These are phyloP conservation scores for Colletotrichum caudatum DNA, from an alignment of 2,329 filamentous ascomycete species.

Conservation along the genomic window DNA sequence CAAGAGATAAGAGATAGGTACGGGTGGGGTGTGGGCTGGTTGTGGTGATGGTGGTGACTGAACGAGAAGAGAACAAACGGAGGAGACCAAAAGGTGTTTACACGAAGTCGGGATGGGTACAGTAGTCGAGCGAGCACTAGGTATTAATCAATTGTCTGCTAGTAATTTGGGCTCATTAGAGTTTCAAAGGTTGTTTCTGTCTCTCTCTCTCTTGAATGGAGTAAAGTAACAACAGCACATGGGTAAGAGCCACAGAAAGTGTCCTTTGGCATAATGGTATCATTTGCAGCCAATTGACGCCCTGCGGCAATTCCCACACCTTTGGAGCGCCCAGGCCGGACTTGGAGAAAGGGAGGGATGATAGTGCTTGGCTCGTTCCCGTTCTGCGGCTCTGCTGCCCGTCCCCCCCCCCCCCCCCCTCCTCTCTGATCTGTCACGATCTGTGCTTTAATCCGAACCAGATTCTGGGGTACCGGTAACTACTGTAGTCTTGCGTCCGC, in stretches of 20 bases:
- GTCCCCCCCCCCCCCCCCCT: no score
- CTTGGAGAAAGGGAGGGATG: conserved; percentile 10
- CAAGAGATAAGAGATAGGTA: conserved; percentile 30
- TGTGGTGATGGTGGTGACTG: not conserved
- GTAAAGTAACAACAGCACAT: conserved; percentile 22
- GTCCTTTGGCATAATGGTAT: conserved; percentile 24
- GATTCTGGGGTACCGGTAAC: conserved; percentile 26
- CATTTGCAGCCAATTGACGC: conserved; percentile 33
- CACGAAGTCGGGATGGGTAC: conserved; percentile 1
- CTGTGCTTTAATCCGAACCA: not conserved
- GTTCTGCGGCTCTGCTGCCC: conserved; percentile 13
- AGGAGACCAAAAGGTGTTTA: not conserved
- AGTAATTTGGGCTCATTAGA: not conserved
- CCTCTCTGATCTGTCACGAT: not conserved
- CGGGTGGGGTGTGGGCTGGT: conserved; percentile 20
- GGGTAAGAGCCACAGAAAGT: conserved; percentile 17
- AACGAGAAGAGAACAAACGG: not conserved
- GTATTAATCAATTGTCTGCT: not conserved
- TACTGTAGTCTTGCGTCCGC: conserved; percentile 22
- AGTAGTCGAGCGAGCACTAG: not conserved
- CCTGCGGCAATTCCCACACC: conserved; percentile 30
- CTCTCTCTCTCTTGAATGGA: not conserved
- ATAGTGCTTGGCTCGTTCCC: not conserved
- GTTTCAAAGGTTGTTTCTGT: conserved; percentile 3
- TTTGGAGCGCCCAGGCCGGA: conserved; percentile 23